A percentile compares a stretch with the other conserved stretches of the same genome.
These are phyloP conservation scores for Globisporangium megalacanthum DNA, from an alignment of 352 stramenopile species.

Conservation along the genomic window DNA sequence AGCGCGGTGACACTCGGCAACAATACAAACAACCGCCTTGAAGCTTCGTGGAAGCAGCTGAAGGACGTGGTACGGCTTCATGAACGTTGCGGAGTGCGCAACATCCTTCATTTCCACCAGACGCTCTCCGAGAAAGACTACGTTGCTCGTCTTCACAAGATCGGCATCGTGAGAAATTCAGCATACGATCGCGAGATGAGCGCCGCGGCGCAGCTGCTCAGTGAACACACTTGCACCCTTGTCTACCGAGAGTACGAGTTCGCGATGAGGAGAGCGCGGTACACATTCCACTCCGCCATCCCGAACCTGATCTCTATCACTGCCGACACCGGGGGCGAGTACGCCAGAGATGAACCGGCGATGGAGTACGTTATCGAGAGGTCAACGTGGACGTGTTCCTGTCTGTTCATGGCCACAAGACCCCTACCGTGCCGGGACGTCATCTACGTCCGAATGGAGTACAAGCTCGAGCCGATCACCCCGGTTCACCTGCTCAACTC, in stretches of 20 bases:
- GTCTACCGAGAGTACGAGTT: constrained; percentile 14
- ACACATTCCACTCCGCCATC: too few relatives aligned
- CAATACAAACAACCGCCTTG: constrained; percentile 25
- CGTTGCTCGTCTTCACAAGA: constrained; percentile 9
- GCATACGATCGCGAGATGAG: constrained; percentile 17
- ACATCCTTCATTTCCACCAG: constrained; percentile 9
- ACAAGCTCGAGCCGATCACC: too few relatives aligned
- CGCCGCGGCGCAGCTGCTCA: constrained; percentile 13
- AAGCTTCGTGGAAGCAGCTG: constrained; percentile 21
- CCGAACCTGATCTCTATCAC: too few relatives aligned
- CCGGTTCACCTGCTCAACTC: too few relatives aligned
- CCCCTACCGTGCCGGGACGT: too few relatives aligned
- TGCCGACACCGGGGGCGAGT: neutral
- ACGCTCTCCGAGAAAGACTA: constrained; percentile 13
- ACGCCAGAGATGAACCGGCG: constrained; percentile 11
- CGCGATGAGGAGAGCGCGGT: neutral
- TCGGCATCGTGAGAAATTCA: constrained; percentile 3
- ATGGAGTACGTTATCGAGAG: constrained; percentile 5
- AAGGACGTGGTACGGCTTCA: constrained; percentile 16
- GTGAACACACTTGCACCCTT: constrained; percentile 19
- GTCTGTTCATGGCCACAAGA: constrained; percentile 15
- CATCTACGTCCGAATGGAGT: too few relatives aligned
- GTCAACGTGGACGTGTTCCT: constrained; percentile 14
- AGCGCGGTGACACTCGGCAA: constrained; percentile 15
- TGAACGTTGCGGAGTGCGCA: too few relatives aligned